Base-by-base conservation (phyloP, 192 early-diverging fungal species). In the Cladochytrium replicatum region DNA sequence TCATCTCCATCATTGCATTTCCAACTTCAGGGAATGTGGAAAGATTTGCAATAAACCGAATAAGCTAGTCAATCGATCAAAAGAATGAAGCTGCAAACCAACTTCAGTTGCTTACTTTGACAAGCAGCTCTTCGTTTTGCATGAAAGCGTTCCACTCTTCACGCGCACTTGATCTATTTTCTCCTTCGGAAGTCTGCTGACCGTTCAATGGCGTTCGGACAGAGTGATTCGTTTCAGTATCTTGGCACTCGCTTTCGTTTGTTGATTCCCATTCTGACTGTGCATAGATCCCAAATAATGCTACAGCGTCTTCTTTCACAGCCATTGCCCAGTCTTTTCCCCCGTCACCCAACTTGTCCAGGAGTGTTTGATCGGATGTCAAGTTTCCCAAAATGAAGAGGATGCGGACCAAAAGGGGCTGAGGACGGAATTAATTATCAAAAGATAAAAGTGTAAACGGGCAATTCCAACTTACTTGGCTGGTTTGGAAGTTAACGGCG, bases 321-420 rank as follows among this genome's bases (percentile, higher is more conserved):
- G 15, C 25, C 0, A 42, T 37, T 37, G 17, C 17, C 17, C 17
- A 17, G 17, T 13, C 17, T 37, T 37, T 37, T 13, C 13, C 13
- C 17, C 17, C 34, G 34, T 13, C 17, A 13, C n/a, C n/a, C n/a
- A n/a, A n/a, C n/a, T n/a, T n/a, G n/a, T n/a, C 6, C 39, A 55
- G 43, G 31, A 28, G 29, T 2, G 22, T 7, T 42, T 39, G 49
- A 4, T 30, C 32, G 3, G 23, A 47, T 25, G 60, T 71, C 42
- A 71, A 8, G 34, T 67, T 72, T 4, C 64, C 69, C 13, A 72
- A 50, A 25, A 67, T 53, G 47, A 72, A 72, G 13, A 52, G 48
- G n/a, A 67, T 6, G 1, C 69, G 64, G 17, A 59, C 27, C 13
- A 72, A 39, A 9, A 61, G 42, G 17, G 69, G 50, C 69, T 72